Percentiles rank a stretch among this genome's conserved stretches.
These are phyloP conservation scores for Claviceps cyperi DNA, from an alignment of 2,329 filamentous ascomycete genomes.

Conservation along the genomic window DNA sequence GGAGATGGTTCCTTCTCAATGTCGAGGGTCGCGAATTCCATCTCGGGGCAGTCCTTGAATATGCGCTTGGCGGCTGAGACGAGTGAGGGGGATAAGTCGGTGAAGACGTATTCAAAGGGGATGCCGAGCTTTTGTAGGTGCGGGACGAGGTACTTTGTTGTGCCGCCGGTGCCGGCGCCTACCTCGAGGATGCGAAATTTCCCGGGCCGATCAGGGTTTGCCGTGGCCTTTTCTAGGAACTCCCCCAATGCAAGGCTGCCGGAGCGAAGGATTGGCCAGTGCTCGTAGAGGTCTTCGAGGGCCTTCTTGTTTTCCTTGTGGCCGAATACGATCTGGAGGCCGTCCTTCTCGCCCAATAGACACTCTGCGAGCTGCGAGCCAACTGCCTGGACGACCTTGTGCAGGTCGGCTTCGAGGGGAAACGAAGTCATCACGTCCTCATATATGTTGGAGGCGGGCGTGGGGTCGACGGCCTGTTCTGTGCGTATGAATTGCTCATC, in stretches of 20 bases:
- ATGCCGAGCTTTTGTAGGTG: constrained; percentile 17
- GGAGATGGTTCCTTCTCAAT: constrained; percentile 9
- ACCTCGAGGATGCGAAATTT: constrained; percentile 10
- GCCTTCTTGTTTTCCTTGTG: neutral
- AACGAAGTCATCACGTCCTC: neutral
- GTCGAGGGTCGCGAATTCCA: constrained; percentile 5
- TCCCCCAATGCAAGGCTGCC: neutral
- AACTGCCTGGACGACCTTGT: neutral
- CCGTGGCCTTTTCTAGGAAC: neutral
- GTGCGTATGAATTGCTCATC: neutral
- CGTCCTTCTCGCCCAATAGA: neutral
- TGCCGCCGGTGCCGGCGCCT: constrained; percentile 17
- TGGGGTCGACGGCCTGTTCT: neutral
- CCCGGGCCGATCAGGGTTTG: neutral
- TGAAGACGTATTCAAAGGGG: constrained; percentile 24
- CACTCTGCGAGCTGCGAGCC: neutral
- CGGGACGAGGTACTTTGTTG: constrained; percentile 17
- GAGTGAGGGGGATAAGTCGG: constrained; percentile 19
- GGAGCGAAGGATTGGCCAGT: neutral
- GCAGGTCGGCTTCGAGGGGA: neutral
- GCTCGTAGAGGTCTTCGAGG: constrained; percentile 1
- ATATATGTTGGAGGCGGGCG: neutral
- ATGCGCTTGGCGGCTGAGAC: constrained; percentile 5
- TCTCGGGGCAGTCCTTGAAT: constrained; percentile 5
- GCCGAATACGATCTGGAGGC: neutral